phyloP scores from a whole-genome alignment of 2,329 filamentous ascomycete genomes.

The Trichoderma sp. region DNA sequence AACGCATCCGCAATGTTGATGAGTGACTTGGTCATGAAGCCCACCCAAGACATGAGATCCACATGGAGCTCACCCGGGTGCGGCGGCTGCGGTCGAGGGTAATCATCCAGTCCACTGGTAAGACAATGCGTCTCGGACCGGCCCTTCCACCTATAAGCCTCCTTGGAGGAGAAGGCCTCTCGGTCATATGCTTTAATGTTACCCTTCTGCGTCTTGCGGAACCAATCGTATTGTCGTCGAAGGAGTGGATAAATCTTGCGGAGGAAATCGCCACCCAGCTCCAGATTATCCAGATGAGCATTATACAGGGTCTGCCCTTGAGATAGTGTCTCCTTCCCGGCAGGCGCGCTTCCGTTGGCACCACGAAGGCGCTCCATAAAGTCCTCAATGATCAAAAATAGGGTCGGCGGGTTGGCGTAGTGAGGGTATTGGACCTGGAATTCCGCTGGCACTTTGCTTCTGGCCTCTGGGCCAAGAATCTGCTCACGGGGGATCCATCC shows the following conservation, averaged over 20 bases:
- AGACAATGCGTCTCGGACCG: constrained; percentile 83
- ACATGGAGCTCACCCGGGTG: constrained; percentile 95
- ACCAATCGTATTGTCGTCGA: constrained; percentile 90
- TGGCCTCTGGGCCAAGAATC: constrained; percentile 85
- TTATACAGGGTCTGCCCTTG: constrained; percentile 52
- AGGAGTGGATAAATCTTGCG: constrained; percentile 79
- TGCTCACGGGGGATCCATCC: constrained; percentile 98
- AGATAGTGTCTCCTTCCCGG: constrained; percentile 43
- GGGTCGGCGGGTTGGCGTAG: constrained; percentile 93
- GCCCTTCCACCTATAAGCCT: constrained; percentile 93
- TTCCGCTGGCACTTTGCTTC: constrained; percentile 88
- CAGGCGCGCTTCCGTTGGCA: constrained; percentile 46
- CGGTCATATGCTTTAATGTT: constrained; percentile 91
- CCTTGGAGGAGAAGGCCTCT: constrained; percentile 80
- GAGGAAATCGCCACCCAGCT: constrained; percentile 68
- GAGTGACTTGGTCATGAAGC: constrained; percentile 89
- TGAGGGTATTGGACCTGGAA: constrained; percentile 97
- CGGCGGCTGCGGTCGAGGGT: constrained; percentile 87
- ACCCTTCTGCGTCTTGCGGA: constrained; percentile 84
- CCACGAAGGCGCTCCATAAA: constrained; percentile 76
- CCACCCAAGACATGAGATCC: constrained; percentile 94
- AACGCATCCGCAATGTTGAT: constrained; percentile 74
- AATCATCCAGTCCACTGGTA: constrained; percentile 93
- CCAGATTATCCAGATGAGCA: constrained; percentile 64
- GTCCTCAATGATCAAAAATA: constrained; percentile 83